These are phyloP conservation scores for Scheffersomyces insectosa DNA, from an alignment of 1,139 yeast genomes.

Conservation along the genomic window DNA sequence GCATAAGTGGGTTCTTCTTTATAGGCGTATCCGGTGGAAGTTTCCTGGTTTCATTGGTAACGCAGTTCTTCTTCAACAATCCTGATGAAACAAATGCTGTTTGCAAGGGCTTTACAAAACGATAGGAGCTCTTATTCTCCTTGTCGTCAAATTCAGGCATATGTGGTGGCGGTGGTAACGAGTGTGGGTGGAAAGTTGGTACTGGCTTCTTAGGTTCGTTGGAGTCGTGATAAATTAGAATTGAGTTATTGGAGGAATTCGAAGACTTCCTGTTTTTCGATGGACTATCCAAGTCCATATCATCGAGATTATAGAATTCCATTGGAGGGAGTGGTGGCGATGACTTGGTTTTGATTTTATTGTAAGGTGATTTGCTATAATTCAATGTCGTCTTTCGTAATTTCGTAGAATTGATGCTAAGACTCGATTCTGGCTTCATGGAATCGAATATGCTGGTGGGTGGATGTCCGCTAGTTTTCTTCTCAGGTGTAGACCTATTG, in stretches of 20 bases:
- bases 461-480: conserved; percentile 9
- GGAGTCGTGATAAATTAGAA: conserved; percentile 16
- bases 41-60: conserved; percentile 39
- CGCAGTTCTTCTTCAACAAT: conserved; percentile 61
- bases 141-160: conserved; percentile 27
- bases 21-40: conserved; percentile 82
- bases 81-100: conserved; percentile 83
- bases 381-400: conserved; percentile 15
- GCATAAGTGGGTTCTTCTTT: conserved; percentile 55
- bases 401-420: conserved; percentile 7
- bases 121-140: conserved; percentile 52
- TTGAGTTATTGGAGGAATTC: conserved; percentile 15
- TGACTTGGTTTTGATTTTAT: conserved; percentile 10
- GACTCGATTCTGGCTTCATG: conserved; percentile 6
- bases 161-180: background rate
- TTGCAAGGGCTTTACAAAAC: conserved; percentile 79
- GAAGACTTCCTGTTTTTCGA: conserved; percentile 35
- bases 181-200: conserved; percentile 1
- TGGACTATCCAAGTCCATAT: conserved; percentile 35
- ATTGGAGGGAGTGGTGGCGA: conserved; percentile 16
- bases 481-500: conserved; percentile 22
- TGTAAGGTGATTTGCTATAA: conserved; percentile 20
- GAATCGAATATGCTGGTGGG: conserved; percentile 16
- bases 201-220: conserved; percentile 4
- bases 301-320: conserved; percentile 34